Evolutionary conservation across 768 basidiomycete species (phyloP).

Genomic region (Boletales sp.): DNA sequence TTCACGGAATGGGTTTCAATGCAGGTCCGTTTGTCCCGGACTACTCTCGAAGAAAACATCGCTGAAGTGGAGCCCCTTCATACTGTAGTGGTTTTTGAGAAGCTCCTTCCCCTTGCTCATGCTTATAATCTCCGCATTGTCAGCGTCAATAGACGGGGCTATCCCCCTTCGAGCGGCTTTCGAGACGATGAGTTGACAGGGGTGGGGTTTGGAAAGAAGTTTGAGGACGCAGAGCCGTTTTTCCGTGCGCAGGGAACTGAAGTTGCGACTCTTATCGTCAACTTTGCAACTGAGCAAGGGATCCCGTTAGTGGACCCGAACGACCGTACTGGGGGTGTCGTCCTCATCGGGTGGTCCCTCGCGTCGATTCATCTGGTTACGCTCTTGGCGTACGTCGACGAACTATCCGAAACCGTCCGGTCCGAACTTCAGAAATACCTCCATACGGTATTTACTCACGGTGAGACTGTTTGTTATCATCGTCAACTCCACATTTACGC

Average conservation of each 20-base stretch:
- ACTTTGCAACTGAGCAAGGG: slow-evolving; percentile 10
- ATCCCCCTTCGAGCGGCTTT: slow-evolving; percentile 23
- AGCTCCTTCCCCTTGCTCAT: slow-evolving; percentile 21
- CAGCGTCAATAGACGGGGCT: slow-evolving; percentile 24
- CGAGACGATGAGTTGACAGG: slow-evolving; percentile 5
- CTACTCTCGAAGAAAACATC: not conserved
- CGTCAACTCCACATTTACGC: not conserved
- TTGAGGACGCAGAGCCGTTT: slow-evolving; percentile 14
- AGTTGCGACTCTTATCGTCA: slow-evolving; percentile 14
- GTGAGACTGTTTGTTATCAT: not conserved
- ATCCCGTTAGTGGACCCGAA: slow-evolving; percentile 11
- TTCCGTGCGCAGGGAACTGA: slow-evolving; percentile 16
- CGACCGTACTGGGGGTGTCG: slow-evolving; percentile 6
- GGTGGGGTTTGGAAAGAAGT: slow-evolving; percentile 14
- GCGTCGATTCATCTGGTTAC: slow-evolving; percentile 9
- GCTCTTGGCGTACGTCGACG: slow-evolving; percentile 12
- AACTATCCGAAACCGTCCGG: not conserved
- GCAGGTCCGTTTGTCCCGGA: slow-evolving; percentile 11
- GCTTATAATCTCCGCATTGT: slow-evolving; percentile 20
- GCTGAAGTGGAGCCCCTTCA: not conserved
- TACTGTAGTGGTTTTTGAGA: slow-evolving; percentile 10
- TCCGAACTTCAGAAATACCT: slow-evolving; percentile 15
- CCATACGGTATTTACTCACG: slow-evolving; percentile 15
- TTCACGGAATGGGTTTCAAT: slow-evolving; percentile 19
- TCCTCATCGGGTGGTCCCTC: slow-evolving; percentile 21